phyloP scores from a whole-genome alignment of 148 eudicot genomes.

The Rhododendron ferrugineum region DNA sequence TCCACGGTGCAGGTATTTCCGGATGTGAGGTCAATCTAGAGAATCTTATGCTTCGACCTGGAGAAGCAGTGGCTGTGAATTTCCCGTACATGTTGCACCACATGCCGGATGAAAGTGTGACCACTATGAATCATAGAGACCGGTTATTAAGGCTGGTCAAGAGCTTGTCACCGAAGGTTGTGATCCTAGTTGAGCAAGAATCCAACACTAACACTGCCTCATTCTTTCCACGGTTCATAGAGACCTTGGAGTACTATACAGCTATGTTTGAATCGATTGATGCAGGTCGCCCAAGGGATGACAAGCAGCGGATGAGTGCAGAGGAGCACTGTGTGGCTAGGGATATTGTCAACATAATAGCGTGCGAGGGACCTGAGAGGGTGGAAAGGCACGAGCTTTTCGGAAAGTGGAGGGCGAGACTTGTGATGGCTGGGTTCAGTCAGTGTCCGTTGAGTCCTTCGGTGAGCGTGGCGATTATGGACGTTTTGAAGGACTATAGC shows the following conservation, averaged over 20 bases:
- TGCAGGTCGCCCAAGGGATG: conserved; percentile 54
- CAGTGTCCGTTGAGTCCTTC: conserved; percentile 40
- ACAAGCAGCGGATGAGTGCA: conserved; percentile 63
- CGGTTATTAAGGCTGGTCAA: conserved; percentile 66
- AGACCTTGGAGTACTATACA: conserved; percentile 69
- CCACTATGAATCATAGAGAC: conserved; percentile 74
- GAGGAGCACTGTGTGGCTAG: conserved; percentile 91
- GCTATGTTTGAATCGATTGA: conserved; percentile 92
- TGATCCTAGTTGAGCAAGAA: conserved; percentile 80
- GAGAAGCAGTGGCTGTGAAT: conserved; percentile 79
- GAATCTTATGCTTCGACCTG: conserved; percentile 36
- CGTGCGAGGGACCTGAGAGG: conserved; percentile 77
- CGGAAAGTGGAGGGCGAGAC: conserved; percentile 81
- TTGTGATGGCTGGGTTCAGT: conserved; percentile 67
- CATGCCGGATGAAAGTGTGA: conserved; percentile 97
- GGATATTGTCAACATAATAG: conserved; percentile 82
- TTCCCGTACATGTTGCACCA: conserved; percentile 87
- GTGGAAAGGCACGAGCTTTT: conserved; percentile 85
- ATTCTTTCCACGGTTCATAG: conserved; percentile 53
- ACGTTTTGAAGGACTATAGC: conserved; percentile 49
- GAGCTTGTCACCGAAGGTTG: conserved; percentile 68
- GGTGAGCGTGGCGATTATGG: conserved; percentile 28
- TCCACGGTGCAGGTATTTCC: conserved; percentile 68
- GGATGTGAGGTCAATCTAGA: conserved; percentile 59
- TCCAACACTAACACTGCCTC: conserved; percentile 81